Percentiles rank a stretch among this genome's conserved stretches.
These are phyloP conservation scores for Pseudoneurospora amorphoporcata DNA, from an alignment of 495 filamentous ascomycete species.

Conservation along the genomic window DNA sequence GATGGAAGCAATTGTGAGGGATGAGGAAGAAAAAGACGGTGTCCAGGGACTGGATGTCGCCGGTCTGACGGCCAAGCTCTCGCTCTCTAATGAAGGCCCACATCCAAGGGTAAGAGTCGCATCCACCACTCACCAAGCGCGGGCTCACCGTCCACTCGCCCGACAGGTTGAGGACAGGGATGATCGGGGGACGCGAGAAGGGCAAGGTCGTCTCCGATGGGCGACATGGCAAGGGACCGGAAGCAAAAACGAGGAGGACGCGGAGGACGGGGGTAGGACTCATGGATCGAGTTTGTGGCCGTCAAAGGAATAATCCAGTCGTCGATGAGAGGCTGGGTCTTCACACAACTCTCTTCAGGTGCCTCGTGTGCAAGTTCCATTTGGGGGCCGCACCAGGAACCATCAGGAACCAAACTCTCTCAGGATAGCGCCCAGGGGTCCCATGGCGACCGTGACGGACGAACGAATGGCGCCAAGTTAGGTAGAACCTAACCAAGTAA, in stretches of 20 bases:
- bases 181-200: neutral
- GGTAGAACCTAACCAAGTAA: neutral
- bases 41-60: neutral
- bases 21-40: neutral
- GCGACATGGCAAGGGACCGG: neutral
- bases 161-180: neutral
- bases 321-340: neutral
- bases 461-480: conserved; percentile 13
- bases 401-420: neutral
- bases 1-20: neutral
- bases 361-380: neutral
- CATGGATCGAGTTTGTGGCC: neutral
- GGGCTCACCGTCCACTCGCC: conserved; percentile 9
- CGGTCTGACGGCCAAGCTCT: neutral
- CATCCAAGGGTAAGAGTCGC: conserved; percentile 6
- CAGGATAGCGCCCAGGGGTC: neutral
- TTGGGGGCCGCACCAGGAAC: neutral
- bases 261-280: neutral
- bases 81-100: conserved; percentile 20
- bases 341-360: neutral
- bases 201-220: neutral
- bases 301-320: no score
- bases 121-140: conserved; percentile 14
- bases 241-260: neutral
- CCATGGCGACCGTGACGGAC: neutral